Evolutionary conservation across 2,329 filamentous ascomycete genomes (phyloP).

Genomic region (Davidsoniella australis): DNA sequence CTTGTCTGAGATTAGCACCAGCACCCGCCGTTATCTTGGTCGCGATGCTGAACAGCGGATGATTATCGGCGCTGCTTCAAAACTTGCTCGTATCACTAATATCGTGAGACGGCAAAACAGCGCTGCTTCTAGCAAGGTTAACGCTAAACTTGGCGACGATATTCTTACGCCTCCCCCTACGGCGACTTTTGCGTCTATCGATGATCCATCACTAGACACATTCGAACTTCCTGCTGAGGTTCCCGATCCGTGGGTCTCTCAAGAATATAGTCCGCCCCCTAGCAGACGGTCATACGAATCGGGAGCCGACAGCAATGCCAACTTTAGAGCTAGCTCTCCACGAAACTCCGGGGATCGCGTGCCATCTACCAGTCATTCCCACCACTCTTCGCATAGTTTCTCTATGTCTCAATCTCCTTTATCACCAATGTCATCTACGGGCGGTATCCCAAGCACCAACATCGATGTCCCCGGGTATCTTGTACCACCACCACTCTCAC

Average conservation of each 20-base stretch:
- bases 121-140: not conserved
- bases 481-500: conserved; percentile 38
- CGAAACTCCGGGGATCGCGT: conserved; percentile 33
- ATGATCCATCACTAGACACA: conserved; percentile 20
- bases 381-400: conserved; percentile 17
- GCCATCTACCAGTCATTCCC: conserved; percentile 18
- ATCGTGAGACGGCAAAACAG: conserved; percentile 36
- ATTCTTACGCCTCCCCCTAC: conserved; percentile 11
- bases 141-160: not conserved
- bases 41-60: conserved; percentile 58
- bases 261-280: conserved; percentile 22
- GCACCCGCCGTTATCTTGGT: conserved; percentile 67
- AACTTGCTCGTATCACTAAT: conserved; percentile 70
- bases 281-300: conserved; percentile 41
- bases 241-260: conserved; percentile 22
- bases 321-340: conserved; percentile 28
- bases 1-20: conserved; percentile 85
- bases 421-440: conserved; percentile 17
- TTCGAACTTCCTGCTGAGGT: conserved; percentile 42
- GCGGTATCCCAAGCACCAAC: conserved; percentile 16
- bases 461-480: conserved; percentile 34
- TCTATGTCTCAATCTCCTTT: conserved; percentile 19
- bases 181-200: not conserved
- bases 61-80: conserved; percentile 59
- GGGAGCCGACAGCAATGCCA: conserved; percentile 29